Conservation (phyloP, 2,329 filamentous ascomycete species). For the Lasiodiplodia sp. region DNA sequence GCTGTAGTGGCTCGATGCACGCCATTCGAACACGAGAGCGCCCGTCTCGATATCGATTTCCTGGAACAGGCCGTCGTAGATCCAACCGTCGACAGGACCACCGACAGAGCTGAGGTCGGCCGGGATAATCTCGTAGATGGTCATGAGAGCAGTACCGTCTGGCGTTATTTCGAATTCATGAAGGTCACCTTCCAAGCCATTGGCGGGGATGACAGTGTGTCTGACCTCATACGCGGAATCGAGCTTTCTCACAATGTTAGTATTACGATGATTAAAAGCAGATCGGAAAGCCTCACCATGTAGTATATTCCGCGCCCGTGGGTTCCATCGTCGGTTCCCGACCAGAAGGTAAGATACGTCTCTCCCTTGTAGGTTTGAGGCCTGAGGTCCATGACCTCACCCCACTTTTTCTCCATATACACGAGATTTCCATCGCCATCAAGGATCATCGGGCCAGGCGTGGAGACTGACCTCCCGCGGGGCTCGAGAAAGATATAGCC, state of each 20-base stretch:
- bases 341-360: conserved; percentile 50
- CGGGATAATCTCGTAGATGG: conserved; percentile 49
- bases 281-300: conserved; percentile 36
- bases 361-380: conserved; percentile 44
- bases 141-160: conserved; percentile 53
- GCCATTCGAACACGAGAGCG: conserved; percentile 51
- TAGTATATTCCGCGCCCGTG: conserved; percentile 45
- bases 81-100: conserved; percentile 45
- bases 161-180: conserved; percentile 55
- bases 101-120: conserved; percentile 50
- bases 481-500: conserved; percentile 32
- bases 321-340: conserved; percentile 41
- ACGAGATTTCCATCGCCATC: conserved; percentile 44
- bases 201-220: conserved; percentile 28
- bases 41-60: conserved; percentile 52
- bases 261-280: background rate
- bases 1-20: conserved; percentile 46
- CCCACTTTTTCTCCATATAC: conserved; percentile 42
- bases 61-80: conserved; percentile 55
- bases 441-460: conserved; percentile 44
- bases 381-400: conserved; percentile 37
- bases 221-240: conserved; percentile 32
- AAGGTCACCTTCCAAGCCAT: conserved; percentile 46
- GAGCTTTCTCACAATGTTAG: conserved; percentile 23
- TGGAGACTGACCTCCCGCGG: conserved; percentile 28